Base-by-base conservation (phyloP, 768 basidiomycete species). In the Trametes sanguinea region DNA sequence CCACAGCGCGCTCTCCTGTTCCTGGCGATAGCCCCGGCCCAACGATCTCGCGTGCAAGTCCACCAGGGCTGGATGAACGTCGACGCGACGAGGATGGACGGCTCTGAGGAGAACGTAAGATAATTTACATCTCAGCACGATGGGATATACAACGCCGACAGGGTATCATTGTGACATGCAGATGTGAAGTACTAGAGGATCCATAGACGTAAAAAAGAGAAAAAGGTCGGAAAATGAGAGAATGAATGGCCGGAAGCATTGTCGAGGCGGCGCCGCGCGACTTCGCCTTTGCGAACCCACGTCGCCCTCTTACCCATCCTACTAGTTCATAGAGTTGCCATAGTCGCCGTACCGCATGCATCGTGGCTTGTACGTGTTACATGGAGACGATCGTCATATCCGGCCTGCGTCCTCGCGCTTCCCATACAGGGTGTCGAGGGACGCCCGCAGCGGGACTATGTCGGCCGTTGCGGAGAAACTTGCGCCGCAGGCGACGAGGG, bases 401-500 rank as follows among this genome's bases (percentile, higher is more conserved):
- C 9, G 9, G 16, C 57, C 22, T 10, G 16, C 17, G 13, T 32
- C 27, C 2, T 50, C 48, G 16, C 27, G 30, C 30, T n/a, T 50
- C 30, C 27, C 48, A 13, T 14, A 32, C 11, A 13, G 14, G 51
- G 16, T n/a, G 42, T 3, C 29, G 30, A 32, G 27, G 46, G 29
- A 37, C 56, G 47, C 47, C 52, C 22, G 16, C 29, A 14, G 50
- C 57, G 58, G 63, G 42, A 22, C 63, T 64, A 64, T 64, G 63
- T 64, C 63, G 63, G 63, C 22, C 63, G 63, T 17, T 59, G 56
- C 55, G 62, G 62, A 48, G 62, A 63, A 48, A 65, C 63, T 27
- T 67, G 65, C 17, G 65, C 57, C 43, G 52, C 32, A 11, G 60
- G 66, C 6, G 68, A 71, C 51, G 75, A 69, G 37, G 77, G 77